Evolutionary conservation across 2,329 filamentous ascomycete genomes (phyloP).

Genomic region (Fusarium mexicanum): DNA sequence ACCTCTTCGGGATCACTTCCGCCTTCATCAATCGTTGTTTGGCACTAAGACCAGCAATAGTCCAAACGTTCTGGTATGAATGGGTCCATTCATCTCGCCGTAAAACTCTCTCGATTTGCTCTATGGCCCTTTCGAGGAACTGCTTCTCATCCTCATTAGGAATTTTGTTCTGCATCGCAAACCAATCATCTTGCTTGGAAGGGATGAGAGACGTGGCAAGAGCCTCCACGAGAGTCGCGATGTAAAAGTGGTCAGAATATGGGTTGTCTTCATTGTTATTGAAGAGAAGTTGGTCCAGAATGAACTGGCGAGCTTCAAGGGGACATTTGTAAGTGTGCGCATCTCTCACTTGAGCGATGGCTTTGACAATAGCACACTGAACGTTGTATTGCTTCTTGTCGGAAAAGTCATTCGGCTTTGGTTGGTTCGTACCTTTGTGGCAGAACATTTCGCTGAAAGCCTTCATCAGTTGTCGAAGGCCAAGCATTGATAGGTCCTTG

Average conservation of each 20-base stretch:
- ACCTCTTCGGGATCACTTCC: slow-evolving; percentile 64
- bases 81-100: slow-evolving; percentile 75
- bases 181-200: slow-evolving; percentile 56
- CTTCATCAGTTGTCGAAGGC: slow-evolving; percentile 83
- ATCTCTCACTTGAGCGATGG: slow-evolving; percentile 82
- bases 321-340: slow-evolving; percentile 77
- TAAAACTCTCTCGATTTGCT: slow-evolving; percentile 73
- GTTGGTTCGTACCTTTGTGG: slow-evolving; percentile 79
- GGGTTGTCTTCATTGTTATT: slow-evolving; percentile 94
- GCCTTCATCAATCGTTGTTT: slow-evolving; percentile 72
- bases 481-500: slow-evolving; percentile 76
- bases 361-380: slow-evolving; percentile 82
- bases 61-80: slow-evolving; percentile 75
- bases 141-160: slow-evolving; percentile 56
- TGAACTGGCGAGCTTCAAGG: slow-evolving; percentile 79
- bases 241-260: slow-evolving; percentile 89
- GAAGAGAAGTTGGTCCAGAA: slow-evolving; percentile 88
- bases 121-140: slow-evolving; percentile 64
- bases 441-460: slow-evolving; percentile 92
- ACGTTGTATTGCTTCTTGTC: slow-evolving; percentile 87
- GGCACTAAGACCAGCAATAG: slow-evolving; percentile 69
- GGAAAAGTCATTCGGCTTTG: slow-evolving; percentile 88
- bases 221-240: slow-evolving; percentile 78
- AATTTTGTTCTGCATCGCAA: slow-evolving; percentile 57
- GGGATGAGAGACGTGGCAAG: slow-evolving; percentile 68